Evolutionary conservation across 192 early-diverging fungal genomes (phyloP), one percentile per base, ranked within the genome.

Genomic region (Spizellomyces sp.): DNA sequence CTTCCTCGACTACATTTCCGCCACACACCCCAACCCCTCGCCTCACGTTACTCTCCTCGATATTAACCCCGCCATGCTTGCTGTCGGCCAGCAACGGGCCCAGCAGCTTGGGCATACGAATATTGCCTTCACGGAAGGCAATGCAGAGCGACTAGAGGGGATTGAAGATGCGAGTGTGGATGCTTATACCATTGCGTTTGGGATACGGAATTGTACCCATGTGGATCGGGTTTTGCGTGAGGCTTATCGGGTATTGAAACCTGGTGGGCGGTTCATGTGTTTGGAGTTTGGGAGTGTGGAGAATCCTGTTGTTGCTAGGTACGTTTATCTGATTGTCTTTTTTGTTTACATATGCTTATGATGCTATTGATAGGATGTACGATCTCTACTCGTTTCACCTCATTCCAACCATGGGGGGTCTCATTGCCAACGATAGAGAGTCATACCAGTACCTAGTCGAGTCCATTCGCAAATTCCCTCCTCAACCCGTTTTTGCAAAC

Each of bases 361-460:
- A 43, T 21, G 2, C 14, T 8, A 10, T 22, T 52, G 8, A 60
- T 59, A 90, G 90, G 8, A 45, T 92, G 2, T 99, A 99, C 75
- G 95, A 98, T 73, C 60, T 93, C 21, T 96, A 96, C 73, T 96
- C 94, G 14, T 99, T 99, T 74, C 81, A 97, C 62, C 87, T 97
- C 21, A 98, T 99, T 69, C 97, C 97, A 0, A 76, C 79, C 15
- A 70, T 99, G 41, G 95, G 96, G 22, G 90, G 93, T 75, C 58
- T 92, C 43, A 86, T 99, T 59, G 95, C 96, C 17, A 84, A 87
- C 47, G 95, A 99, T 78, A 87, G 90, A 41, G 87, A 90, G 27
- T 96, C 94, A 21, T 99, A 99, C 78, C 92, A 98, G 81, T 99
- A 99, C 77, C 82, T 99, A 14, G 97, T 99, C 19, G 97, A 99